phyloP scores from a whole-genome alignment of 345 rosid genomes.

The Eucalyptus sp. region DNA sequence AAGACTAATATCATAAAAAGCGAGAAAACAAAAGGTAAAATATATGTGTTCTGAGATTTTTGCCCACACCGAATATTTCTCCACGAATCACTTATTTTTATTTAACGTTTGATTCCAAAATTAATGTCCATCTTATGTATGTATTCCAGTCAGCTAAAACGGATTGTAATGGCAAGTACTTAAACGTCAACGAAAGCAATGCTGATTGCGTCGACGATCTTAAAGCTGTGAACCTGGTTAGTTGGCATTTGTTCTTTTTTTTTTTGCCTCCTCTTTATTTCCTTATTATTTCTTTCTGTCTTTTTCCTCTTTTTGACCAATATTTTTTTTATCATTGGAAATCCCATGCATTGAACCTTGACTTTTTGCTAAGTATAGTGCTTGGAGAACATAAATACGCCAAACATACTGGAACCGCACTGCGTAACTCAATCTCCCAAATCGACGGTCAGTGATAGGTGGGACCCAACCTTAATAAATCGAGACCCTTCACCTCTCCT shows the following conservation, averaged over 20 bases:
- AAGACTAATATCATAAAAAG: background rate
- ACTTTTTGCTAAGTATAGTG: background rate
- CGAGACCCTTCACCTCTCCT: background rate
- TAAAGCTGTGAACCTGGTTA: background rate
- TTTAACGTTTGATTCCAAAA: background rate
- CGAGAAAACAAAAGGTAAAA: too few species aligned
- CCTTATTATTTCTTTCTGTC: background rate
- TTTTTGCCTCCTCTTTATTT: background rate
- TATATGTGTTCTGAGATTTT: background rate
- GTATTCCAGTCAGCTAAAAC: background rate
- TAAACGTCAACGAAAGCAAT: background rate
- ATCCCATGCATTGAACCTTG: background rate
- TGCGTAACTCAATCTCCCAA: background rate
- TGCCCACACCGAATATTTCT: background rate
- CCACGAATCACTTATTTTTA: background rate
- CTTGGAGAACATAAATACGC: background rate
- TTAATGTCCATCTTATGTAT: background rate
- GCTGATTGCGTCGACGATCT: background rate
- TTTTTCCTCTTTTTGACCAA: background rate
- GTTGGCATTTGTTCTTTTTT: background rate
- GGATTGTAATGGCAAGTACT: constrained; percentile 4
- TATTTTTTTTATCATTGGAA: background rate
- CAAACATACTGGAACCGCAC: background rate
- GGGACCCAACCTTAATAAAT: background rate
- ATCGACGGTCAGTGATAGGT: background rate